These are phyloP conservation scores for Pelargonium fulgidum DNA, from an alignment of 441 rosid genomes.

Conservation along the genomic window DNA sequence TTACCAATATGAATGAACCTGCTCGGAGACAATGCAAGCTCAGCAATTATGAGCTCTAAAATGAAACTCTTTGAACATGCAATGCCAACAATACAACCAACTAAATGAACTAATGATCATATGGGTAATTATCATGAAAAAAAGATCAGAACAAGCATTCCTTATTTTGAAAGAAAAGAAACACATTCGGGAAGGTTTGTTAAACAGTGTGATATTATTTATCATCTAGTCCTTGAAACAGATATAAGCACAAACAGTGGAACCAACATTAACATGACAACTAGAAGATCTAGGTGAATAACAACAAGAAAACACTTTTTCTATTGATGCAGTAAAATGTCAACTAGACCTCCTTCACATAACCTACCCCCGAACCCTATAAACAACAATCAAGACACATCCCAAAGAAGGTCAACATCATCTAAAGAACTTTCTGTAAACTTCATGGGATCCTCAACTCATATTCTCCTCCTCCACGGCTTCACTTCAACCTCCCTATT, in stretches of 20 bases:
- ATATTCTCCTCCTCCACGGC: too few relatives aligned
- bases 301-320: background rate
- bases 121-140: background rate
- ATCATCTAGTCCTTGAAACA: background rate
- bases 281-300: background rate
- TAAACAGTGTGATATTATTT: background rate
- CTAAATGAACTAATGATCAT: background rate
- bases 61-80: background rate
- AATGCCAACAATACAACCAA: background rate
- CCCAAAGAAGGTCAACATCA: too few relatives aligned
- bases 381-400: too few relatives aligned
- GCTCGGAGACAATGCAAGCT: slow-evolving; percentile 18
- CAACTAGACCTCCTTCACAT: background rate
- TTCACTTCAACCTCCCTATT: too few relatives aligned
- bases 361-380: background rate
- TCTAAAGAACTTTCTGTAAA: too few relatives aligned
- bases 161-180: slow-evolving; percentile 4
- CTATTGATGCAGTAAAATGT: background rate
- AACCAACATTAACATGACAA: background rate
- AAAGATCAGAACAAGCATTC: background rate
- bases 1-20: slow-evolving; percentile 17
- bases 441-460: too few relatives aligned
- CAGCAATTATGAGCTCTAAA: slow-evolving; percentile 5
- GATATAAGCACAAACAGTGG: background rate
- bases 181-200: background rate